Evolutionary conservation across 2,329 filamentous ascomycete genomes (phyloP), one percentile per base, ranked within the genome.

Genomic region (Shiraia sp.): DNA sequence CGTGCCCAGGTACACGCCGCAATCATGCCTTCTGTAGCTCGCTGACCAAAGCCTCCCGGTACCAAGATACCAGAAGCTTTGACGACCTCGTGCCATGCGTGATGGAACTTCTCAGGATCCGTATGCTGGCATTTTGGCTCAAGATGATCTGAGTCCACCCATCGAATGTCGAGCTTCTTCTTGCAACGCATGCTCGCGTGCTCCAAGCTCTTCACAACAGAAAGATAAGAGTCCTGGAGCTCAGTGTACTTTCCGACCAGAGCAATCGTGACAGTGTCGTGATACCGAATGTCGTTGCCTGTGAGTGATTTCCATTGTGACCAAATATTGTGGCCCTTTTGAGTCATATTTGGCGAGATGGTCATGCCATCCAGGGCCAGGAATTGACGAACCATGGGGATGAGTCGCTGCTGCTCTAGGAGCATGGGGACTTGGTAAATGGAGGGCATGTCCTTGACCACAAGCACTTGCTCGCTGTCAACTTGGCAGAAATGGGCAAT

Each of bases 361-460:
- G 65, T 57, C 32, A 85, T 61, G 13, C 73, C 66, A 47, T 87
- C 79, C 9, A 96, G 79, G 25, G 79, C 76, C 23, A 96, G 77
- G 13, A 83, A 78, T 13, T 79, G 72, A 26, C 77, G 78, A 40
- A 97, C 75, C n/a, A 83, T 79, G 10, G 76, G 70, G 7, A 92
- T 75, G 2, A 97, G 76, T 16, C 84, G 82, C 72, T 97, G 89
- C 55, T 90, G 79, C 57, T 92, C 82, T 10, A 97, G 84, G 16
- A 97, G 86, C n/a, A 96, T 78, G 1, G 93, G 93, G 2, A 97
- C 92, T 53, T 96, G 91, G 72, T 99, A 99, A 37, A 88, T 95
- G 10, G 90, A 90, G 14, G 85, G 78, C 71, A 97, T 89, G 68
- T 97, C 87, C 56, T 87, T 86, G 9, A 99, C 91, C 9, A 83